Evolutionary conservation across 805 yeast species (phyloP).

Genomic region (Pichia rugopelliculosa): DNA sequence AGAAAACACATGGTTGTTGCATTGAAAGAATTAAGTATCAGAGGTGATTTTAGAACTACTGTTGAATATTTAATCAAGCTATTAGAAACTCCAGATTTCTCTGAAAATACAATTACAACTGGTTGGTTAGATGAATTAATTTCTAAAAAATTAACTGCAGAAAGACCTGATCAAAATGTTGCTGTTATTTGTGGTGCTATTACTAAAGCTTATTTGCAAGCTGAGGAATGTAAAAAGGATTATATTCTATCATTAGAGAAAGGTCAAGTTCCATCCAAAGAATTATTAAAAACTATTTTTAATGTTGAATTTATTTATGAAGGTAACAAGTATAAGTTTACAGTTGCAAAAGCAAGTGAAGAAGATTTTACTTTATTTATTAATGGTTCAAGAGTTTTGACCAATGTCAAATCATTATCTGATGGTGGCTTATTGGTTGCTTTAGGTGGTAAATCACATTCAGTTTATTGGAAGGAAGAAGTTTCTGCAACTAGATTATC

Average conservation of each 20-base stretch:
- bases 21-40: constrained; percentile 86
- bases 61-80: constrained; percentile 94
- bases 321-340: constrained; percentile 86
- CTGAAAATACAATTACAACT: constrained; percentile 92
- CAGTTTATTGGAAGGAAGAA: constrained; percentile 97
- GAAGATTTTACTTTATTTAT: constrained; percentile 84
- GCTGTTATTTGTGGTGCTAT: constrained; percentile 98
- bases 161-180: constrained; percentile 85
- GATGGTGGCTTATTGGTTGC: constrained; percentile 92
- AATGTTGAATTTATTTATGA: constrained; percentile 95
- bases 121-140: constrained; percentile 99
- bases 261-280: constrained; percentile 91
- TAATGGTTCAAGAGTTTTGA: constrained; percentile 86
- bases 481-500: constrained; percentile 91
- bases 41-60: constrained; percentile 98
- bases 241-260: constrained; percentile 76
- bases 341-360: constrained; percentile 86
- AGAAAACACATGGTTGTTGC: constrained; percentile 99
- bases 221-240: constrained; percentile 61
- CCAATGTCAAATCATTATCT: constrained; percentile 79
- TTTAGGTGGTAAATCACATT: constrained; percentile 86
- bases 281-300: constrained; percentile 74
- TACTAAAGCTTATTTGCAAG: constrained; percentile 81
- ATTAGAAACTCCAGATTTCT: constrained; percentile 93
- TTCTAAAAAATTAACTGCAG: constrained; percentile 88